phyloP scores from a whole-genome alignment of 169 alveolate species.

The Cryptosporidium ryanae region DNA sequence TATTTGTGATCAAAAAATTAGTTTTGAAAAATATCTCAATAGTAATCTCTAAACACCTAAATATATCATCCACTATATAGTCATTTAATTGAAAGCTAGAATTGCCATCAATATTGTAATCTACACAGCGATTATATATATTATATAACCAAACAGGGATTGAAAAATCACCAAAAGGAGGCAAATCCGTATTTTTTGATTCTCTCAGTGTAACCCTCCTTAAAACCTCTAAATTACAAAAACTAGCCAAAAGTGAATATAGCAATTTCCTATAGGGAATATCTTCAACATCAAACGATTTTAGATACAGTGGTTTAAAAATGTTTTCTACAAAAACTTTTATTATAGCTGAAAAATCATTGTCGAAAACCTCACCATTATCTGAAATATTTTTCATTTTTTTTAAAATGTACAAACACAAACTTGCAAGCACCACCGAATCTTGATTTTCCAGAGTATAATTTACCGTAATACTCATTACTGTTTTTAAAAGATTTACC shows the following conservation, averaged over 20 bases:
- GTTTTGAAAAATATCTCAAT: slow-evolving; percentile 36
- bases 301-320: background rate
- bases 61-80: slow-evolving; percentile 16
- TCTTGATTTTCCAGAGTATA: background rate
- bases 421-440: background rate
- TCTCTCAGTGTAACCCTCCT: slow-evolving; percentile 1
- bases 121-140: slow-evolving; percentile 4
- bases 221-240: slow-evolving; percentile 12
- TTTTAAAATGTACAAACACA: slow-evolving; percentile 10
- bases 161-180: slow-evolving; percentile 64
- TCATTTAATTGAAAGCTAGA: background rate
- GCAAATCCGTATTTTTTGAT: background rate
- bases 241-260: slow-evolving; percentile 6
- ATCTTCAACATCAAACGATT: background rate
- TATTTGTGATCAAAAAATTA: background rate
- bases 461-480: slow-evolving; percentile 1
- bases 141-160: slow-evolving; percentile 56
- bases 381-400: background rate
- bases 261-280: slow-evolving; percentile 3
- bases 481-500: background rate
- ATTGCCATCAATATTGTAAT: background rate
- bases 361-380: background rate
- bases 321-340: background rate
- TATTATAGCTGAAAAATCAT: background rate
- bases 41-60: slow-evolving; percentile 11